A percentile compares a stretch with the other conserved stretches of the same genome.
These are phyloP conservation scores for Plasmodium malariae DNA, from an alignment of 169 alveolate species.

Conservation along the genomic window DNA sequence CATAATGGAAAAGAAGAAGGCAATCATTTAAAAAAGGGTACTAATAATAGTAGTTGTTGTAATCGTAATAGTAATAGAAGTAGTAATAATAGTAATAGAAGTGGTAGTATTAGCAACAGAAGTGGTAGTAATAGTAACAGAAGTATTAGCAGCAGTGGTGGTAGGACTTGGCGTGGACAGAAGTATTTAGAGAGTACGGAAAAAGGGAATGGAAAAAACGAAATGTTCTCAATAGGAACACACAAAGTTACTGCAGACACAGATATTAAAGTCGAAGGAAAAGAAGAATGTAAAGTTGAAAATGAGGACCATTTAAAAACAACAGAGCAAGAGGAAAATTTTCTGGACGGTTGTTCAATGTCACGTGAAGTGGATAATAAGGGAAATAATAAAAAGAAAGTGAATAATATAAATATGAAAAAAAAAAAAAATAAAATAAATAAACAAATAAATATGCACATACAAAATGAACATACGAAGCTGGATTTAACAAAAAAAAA, in stretches of 20 bases:
- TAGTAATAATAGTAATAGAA: neutral
- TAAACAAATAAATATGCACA: no score
- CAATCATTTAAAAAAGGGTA: neutral
- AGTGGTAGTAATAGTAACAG: neutral
- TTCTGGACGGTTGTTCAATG: no score
- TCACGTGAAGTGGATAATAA: no score
- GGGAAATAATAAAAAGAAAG: neutral
- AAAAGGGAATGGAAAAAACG: neutral
- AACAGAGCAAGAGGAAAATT: no score
- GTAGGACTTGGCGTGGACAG: neutral
- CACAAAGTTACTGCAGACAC: neutral
- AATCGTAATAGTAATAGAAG: neutral
- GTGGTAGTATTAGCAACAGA: neutral
- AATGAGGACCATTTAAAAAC: no score
- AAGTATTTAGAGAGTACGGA: neutral
- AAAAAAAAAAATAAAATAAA: conserved; percentile 11
- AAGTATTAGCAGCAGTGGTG: neutral
- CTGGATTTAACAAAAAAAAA: neutral
- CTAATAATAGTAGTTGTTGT: neutral
- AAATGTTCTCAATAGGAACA: no score
- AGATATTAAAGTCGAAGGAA: neutral
- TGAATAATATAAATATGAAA: neutral
- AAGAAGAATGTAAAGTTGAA: no score
- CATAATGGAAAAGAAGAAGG: neutral
- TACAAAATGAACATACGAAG: neutral